phyloP scores from a whole-genome alignment of 179 eudicot genomes.

The Silene noctiflora region DNA sequence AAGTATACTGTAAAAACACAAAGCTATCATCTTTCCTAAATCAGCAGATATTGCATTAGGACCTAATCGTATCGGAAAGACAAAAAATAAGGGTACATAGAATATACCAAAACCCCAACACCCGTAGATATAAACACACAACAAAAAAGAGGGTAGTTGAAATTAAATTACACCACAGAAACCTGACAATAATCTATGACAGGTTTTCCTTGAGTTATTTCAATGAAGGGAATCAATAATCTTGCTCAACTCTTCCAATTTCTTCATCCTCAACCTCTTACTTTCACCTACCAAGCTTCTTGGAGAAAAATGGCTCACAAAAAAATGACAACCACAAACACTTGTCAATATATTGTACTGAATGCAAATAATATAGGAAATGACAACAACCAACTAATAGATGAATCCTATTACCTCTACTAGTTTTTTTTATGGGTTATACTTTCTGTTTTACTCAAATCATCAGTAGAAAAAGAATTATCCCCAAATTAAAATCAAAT shows the following conservation, averaged over 20 bases:
- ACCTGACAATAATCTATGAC: conserved; percentile 36
- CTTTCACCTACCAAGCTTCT: conserved; percentile 51
- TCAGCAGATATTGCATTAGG: conserved; percentile 43
- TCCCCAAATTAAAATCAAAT: too few species aligned
- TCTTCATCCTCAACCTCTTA: conserved; percentile 83
- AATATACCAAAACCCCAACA: conserved; percentile 40
- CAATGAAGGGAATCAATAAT: conserved; percentile 54
- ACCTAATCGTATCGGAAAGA: conserved; percentile 30
- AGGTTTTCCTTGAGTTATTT: conserved; percentile 14
- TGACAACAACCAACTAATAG: too few species aligned
- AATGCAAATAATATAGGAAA: too few species aligned
- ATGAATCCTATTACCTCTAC: too few species aligned
- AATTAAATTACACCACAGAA: conserved; percentile 54
- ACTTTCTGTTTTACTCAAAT: too few species aligned
- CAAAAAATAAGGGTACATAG: conserved; percentile 32
- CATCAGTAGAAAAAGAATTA: too few species aligned
- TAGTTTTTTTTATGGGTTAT: too few species aligned
- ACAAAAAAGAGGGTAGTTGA: conserved; percentile 9
- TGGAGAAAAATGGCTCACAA: too few species aligned
- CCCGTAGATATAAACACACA: conserved; percentile 22
- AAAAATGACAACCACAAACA: too few species aligned
- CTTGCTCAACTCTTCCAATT: conserved; percentile 90
- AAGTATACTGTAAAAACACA: too few species aligned
- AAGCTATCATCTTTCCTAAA: conserved; percentile 28
- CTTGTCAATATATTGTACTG: too few species aligned